Base-by-base conservation (phyloP, 2,329 filamentous ascomycete genomes). In the Calcarisporium arbuscula region DNA sequence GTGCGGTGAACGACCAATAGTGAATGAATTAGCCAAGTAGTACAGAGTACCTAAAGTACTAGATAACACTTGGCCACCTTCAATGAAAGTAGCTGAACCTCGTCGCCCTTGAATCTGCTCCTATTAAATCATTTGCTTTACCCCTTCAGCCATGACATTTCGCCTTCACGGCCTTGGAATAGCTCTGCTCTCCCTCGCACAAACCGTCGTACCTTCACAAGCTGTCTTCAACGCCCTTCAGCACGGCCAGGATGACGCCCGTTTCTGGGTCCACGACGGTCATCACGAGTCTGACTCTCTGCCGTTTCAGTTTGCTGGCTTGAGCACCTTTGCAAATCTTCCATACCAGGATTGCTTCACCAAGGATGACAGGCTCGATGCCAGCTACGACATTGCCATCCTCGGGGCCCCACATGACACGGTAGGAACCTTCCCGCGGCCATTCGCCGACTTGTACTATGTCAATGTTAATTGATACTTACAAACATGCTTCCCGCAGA, bases 341-440 rank as follows among this genome's bases (percentile, higher is more conserved):
- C 45, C 46, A 1, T 47, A 47, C 11, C 40, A 42, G 6, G 40
- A 53, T 25, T 54, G 51, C 35, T 54, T 52, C 27, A 34, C 37
- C 4, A 31, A 47, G 3, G 41, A 44, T 4, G 36, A 38, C 1
- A 35, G 31, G 9, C 33, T 34, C 1, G 39, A 36, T 14, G 30
- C 19, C 11, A 23, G 37, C 18, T 54, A 49, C 18, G 52, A 55
- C 23, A 52, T 55, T 40, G 52, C 50, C 18, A 40, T 55, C 21
- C 42, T 55, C 7, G 51, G 52, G 4, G 52, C 52, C 4, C 50
- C 50, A 6, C 48, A 51, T 37, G 52, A 55, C 20, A 53, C 50
- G 6, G 52, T 54, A n/a, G n/a, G n/a, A n/a, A n/a, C n/a, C n/a
- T 8, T 17, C 48, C 43, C 22, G 10, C n/a, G 18, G 9, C 11